Evolutionary conservation across 495 filamentous ascomycete species (phyloP).

Genomic region (Aspergillus nanangensis): DNA sequence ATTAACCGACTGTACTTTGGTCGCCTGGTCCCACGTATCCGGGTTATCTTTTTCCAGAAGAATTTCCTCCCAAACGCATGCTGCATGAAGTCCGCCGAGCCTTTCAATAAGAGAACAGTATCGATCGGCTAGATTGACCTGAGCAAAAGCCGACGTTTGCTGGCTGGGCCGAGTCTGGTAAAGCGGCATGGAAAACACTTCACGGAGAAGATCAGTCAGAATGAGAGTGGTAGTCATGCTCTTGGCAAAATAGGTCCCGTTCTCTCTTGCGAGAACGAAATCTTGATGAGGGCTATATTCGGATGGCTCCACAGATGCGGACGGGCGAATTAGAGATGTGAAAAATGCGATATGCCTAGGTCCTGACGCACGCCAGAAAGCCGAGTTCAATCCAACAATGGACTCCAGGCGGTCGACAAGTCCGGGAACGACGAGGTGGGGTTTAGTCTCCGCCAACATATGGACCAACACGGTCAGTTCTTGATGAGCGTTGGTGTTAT

Average conservation of each 20-base stretch:
- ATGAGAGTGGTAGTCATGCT: slow-evolving; percentile 70
- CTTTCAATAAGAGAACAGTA: slow-evolving; percentile 64
- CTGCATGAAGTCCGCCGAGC: slow-evolving; percentile 71
- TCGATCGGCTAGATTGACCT: slow-evolving; percentile 75
- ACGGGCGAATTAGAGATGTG: slow-evolving; percentile 48
- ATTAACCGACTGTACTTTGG: slow-evolving; percentile 46
- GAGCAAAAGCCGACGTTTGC: slow-evolving; percentile 52
- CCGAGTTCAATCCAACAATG: slow-evolving; percentile 61
- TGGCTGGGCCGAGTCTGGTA: slow-evolving; percentile 57
- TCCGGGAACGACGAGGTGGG: slow-evolving; percentile 76
- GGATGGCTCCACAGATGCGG: slow-evolving; percentile 16
- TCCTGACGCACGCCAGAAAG: slow-evolving; percentile 48
- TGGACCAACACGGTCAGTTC: slow-evolving; percentile 71
- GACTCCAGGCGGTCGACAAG: slow-evolving; percentile 68
- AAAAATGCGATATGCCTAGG: slow-evolving; percentile 58
- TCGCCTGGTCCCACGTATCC: slow-evolving; percentile 61
- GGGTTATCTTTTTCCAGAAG: slow-evolving; percentile 64
- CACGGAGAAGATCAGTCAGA: slow-evolving; percentile 65
- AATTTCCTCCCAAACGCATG: slow-evolving; percentile 80
- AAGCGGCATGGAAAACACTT: slow-evolving; percentile 62
- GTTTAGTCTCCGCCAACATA: slow-evolving; percentile 74
- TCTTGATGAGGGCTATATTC: slow-evolving; percentile 17
- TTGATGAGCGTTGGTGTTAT: slow-evolving; percentile 57
- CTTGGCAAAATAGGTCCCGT: slow-evolving; percentile 72
- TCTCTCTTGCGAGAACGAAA: slow-evolving; percentile 27